These are phyloP conservation scores for Sistotremastrum suecicum DNA, from an alignment of 768 basidiomycete genomes.

Conservation along the genomic window DNA sequence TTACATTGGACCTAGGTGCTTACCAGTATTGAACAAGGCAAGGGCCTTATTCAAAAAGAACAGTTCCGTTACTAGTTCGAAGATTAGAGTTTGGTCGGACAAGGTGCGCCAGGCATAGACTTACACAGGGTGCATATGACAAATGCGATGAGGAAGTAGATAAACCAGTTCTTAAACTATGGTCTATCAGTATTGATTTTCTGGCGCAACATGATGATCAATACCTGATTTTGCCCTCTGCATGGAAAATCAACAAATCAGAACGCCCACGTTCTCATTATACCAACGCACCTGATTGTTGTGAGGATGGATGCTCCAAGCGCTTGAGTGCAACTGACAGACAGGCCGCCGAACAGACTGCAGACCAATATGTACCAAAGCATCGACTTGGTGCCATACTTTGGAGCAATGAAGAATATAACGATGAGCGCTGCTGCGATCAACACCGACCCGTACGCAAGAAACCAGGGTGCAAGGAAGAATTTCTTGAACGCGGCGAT, in stretches of 20 bases:
- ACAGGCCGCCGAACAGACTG: constrained; percentile 29
- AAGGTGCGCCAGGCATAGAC: not conserved
- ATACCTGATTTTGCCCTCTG: constrained; percentile 16
- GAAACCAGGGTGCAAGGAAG: constrained; percentile 25
- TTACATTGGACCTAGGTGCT: constrained; percentile 2
- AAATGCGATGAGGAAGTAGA: constrained; percentile 22
- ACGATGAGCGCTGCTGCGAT: constrained; percentile 13
- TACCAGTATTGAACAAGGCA: constrained; percentile 31
- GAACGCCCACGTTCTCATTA: no score
- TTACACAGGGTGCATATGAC: constrained; percentile 26
- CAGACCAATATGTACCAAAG: constrained; percentile 30
- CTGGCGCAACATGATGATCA: not conserved
- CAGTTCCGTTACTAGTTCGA: constrained; percentile 15
- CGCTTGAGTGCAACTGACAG: constrained; percentile 27
- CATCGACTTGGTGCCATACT: constrained; percentile 29
- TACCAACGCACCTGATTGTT: not conserved
- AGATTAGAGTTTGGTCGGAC: not conserved
- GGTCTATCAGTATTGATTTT: not conserved
- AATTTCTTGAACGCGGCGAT: constrained; percentile 21
- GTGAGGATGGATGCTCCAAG: constrained; percentile 28
- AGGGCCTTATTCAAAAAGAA: constrained; percentile 35
- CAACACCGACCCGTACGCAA: constrained; percentile 20
- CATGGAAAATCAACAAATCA: no score
- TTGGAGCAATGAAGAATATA: constrained; percentile 20
- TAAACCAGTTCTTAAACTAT: constrained; percentile 26